Percentiles rank a stretch among this genome's conserved stretches.
phyloP scores from a whole-genome alignment of 2,329 filamentous ascomycete species.

The Aspergillus aculeatinus region DNA sequence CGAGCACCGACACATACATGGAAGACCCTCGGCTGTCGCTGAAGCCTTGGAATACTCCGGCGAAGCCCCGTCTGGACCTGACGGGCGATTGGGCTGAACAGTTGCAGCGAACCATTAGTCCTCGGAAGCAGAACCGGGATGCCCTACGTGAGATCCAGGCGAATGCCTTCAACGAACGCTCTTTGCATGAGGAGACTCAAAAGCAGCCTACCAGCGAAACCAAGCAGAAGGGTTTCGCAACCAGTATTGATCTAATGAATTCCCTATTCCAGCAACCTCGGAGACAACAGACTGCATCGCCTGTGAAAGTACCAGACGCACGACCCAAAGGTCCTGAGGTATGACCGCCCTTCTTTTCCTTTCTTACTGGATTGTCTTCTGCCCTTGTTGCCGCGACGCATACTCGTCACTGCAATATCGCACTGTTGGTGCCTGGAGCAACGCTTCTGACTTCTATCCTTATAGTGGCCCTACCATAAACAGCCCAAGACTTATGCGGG shows the following conservation, averaged over 20 bases:
- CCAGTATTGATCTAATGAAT: conserved; percentile 94
- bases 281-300: conserved; percentile 45
- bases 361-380: background rate
- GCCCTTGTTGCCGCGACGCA: background rate
- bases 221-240: conserved; percentile 67
- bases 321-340: conserved; percentile 79
- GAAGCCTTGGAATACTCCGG: conserved; percentile 48
- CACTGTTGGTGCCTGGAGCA: background rate
- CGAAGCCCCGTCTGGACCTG: conserved; percentile 54
- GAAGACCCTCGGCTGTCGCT: conserved; percentile 41
- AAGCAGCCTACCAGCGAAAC: conserved; percentile 21
- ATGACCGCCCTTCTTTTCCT: conserved; percentile 59
- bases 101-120: conserved; percentile 89
- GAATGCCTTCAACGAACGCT: conserved; percentile 54
- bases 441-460: conserved; percentile 16
- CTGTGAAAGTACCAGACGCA: conserved; percentile 55
- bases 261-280: conserved; percentile 76
- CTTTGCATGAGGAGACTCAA: conserved; percentile 37
- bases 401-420: background rate
- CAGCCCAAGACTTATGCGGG: conserved; percentile 67
- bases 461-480: conserved; percentile 84
- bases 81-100: conserved; percentile 92
- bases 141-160: conserved; percentile 66
- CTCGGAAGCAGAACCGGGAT: conserved; percentile 83
- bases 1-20: conserved; percentile 45